Conservation (phyloP, 2,329 filamentous ascomycete genomes). For the Trichoderma citrinoviride region DNA sequence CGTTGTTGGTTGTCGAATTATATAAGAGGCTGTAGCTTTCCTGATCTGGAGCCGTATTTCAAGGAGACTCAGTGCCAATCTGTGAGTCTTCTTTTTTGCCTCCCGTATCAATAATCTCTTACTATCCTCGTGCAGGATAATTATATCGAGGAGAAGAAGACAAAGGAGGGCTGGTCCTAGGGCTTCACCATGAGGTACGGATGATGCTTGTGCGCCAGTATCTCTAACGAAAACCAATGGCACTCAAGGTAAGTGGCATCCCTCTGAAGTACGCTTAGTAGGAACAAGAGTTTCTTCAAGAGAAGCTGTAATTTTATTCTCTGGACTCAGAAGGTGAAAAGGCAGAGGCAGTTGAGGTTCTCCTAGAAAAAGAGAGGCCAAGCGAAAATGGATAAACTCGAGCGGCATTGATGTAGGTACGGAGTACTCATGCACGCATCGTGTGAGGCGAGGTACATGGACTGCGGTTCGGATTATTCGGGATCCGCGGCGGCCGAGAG, state of each 20-base stretch:
- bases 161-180: not conserved
- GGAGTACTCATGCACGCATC: not conserved
- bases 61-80: no score
- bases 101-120: not conserved
- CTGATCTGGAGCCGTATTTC: not conserved
- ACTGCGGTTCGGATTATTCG: not conserved
- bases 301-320: no score
- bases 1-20: not conserved
- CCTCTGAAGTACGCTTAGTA: no score
- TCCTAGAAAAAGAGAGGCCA: no score
- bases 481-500: conserved; percentile 5
- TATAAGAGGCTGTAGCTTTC: not conserved
- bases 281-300: no score
- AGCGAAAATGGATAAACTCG: no score
- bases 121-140: not conserved
- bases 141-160: not conserved
- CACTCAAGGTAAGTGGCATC: no score
- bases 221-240: no score
- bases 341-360: no score
- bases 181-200: not conserved
- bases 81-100: not conserved
- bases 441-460: not conserved
- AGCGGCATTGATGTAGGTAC: not conserved
- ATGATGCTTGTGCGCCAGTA: no score
- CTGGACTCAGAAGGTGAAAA: no score